Base-by-base conservation (phyloP, 441 rosid genomes). In the Populus trichocarpa region DNA sequence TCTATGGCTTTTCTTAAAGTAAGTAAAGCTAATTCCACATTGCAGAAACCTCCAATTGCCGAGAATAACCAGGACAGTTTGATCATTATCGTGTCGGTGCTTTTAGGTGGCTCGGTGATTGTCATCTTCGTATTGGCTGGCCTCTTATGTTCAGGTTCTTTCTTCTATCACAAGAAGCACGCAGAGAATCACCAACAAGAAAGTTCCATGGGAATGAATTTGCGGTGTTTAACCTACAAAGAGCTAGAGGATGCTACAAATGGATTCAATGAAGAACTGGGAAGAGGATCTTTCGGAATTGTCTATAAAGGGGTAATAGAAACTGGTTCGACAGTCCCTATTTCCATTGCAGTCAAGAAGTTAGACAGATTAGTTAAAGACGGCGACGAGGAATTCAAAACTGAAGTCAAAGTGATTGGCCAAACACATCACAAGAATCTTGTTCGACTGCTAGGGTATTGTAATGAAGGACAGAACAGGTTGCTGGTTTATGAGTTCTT, bases 401-500 rank as follows among this genome's bases (percentile, higher is more conserved):
- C 83, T 5, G 88, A 87, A 78, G 78, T 84, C 67, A 40, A 28
- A 6, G 82, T 77, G 26, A 80, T 87, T 65, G 83, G 89, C 53
- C 79, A 75, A 68, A 86, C 87, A 22, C 80, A 86, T 50, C 89
- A 87, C 87, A 89, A 76, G 85, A 89, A 89, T 65, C 73, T 87
- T 36, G 86, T 86, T 13, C 75, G 73, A 74, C 81, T 85, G 11
- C 50, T 85, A 26, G 90, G 89, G 40, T 85, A 82, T 79, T 89
- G 89, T 69, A 69, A 85, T 0, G 86, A 89, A 53, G 87, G 81
- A 38, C 72, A 79, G 5, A 76, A 84, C 63, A 73, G 89, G 14
- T 80, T 88, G 25, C 68, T 89, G 69, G 87, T 89, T n/a, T 89
- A 85, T 59, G 86, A 88, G 77, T 88, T 73, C 77, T 73, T 85